Evolutionary conservation across 1,284 basidiomycete species (phyloP), one percentile per base, ranked within the genome.

Genomic region (Microbotryum lychnidis-dioicae): DNA sequence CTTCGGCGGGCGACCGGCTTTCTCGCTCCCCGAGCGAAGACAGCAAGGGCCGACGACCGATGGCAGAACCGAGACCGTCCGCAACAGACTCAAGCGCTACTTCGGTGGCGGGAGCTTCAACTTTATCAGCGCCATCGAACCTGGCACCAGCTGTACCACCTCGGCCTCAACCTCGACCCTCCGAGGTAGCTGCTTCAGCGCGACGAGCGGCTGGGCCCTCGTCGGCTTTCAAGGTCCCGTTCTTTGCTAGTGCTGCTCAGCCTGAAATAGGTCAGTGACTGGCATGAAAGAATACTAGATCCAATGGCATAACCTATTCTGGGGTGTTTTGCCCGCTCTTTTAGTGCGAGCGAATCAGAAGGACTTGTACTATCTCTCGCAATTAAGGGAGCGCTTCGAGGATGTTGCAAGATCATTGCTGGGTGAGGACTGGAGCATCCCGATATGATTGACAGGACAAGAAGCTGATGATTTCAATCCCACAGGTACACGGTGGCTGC

Each of bases 301-400:
- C 16, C 25, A 7, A 44, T 23, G 27, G 20, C 18, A 4, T 2
- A 0, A 10, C 6, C 25, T 0, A 16, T 0, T 21, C 21, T 42
- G 44, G 6, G 16, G 14, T 42, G 37, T 9, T 6, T 42, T 42
- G 14, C 37, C 37, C 37, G 12, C 12, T 42, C 37, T 14, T 18
- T 18, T 63, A 72, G 73, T 76, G 16, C 73, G 75, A 23, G 70
- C 75, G 37, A 72, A 71, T 55, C 75, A 76, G 60, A 76, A 76
- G 62, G 75, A 76, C 57, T 62, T 73, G 2, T 76, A 75, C 71
- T 76, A 76, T 62, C 71, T 73, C 52, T 60, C 69, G 29, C 70
- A 73, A 42, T 69, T 76, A 48, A 70, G 64, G 8, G 71, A 74
- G 45, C 72, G 73, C 54, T 59, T 76, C 18, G 71, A 73, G 56